phyloP scores from a whole-genome alignment of 768 basidiomycete species.

The Trametes cingulata region DNA sequence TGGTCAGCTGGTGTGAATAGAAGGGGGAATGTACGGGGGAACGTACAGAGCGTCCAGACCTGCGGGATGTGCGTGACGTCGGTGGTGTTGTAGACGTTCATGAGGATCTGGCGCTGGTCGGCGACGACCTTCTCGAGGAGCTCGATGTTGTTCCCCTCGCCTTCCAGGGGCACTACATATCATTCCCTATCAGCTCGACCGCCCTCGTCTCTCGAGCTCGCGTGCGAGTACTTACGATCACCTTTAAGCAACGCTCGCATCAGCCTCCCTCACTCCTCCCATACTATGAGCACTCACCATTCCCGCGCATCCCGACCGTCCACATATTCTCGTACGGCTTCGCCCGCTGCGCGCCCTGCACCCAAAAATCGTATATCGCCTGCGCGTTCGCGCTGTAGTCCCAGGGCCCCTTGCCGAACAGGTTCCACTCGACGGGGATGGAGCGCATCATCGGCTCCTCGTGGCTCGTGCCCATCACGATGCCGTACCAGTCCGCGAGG shows the following conservation, averaged over 20 bases:
- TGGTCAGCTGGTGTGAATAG: background rate
- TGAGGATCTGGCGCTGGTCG: conserved; percentile 63
- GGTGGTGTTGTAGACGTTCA: conserved; percentile 48
- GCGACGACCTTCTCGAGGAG: conserved; percentile 56
- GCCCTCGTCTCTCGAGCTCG: background rate
- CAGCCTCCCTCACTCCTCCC: background rate
- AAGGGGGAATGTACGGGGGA: background rate
- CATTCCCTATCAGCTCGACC: background rate
- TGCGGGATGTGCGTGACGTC: conserved; percentile 58
- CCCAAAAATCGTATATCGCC: conserved; percentile 62
- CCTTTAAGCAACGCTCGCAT: conserved; percentile 34
- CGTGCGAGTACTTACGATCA: conserved; percentile 37
- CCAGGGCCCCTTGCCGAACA: conserved; percentile 60
- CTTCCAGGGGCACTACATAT: conserved; percentile 47
- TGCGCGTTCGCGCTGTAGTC: conserved; percentile 58
- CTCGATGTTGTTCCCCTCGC: conserved; percentile 48
- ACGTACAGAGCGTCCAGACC: conserved; percentile 60
- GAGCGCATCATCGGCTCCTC: conserved; percentile 78
- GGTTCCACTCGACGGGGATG: conserved; percentile 63
- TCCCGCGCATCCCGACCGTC: conserved; percentile 71
- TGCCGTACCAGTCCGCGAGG: conserved; percentile 62
- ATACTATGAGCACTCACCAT: conserved; percentile 14
- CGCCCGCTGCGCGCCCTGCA: conserved; percentile 57
- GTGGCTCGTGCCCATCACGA: conserved; percentile 75
- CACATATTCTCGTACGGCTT: conserved; percentile 61